Percentiles rank a stretch among this genome's conserved stretches.
These are phyloP conservation scores for Terana coerulea DNA, from an alignment of 768 basidiomycete genomes.

Conservation along the genomic window DNA sequence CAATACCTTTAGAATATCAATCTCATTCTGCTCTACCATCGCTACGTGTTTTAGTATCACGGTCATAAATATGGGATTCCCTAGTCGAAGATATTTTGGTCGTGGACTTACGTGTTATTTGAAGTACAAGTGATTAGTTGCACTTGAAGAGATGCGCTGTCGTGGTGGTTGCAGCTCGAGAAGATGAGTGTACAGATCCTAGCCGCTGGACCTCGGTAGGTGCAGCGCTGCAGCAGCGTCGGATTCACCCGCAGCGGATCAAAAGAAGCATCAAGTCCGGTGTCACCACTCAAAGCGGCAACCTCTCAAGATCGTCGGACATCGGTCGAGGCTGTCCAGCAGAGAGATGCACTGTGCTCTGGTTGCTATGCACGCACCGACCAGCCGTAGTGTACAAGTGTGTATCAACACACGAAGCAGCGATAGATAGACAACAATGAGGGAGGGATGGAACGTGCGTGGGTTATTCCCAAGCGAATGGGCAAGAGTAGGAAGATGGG, in stretches of 20 bases:
- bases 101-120: not conserved
- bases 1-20: conserved; percentile 13
- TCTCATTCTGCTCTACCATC: conserved; percentile 2
- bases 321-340: too few species aligned
- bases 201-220: not conserved
- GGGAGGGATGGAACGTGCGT: too few species aligned
- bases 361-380: too few species aligned
- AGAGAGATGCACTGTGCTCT: too few species aligned
- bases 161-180: not conserved
- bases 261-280: not conserved
- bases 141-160: too few species aligned
- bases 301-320: too few species aligned
- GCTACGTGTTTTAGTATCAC: not conserved
- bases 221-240: not conserved
- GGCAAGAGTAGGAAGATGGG: too few species aligned
- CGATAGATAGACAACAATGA: too few species aligned
- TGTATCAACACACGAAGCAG: too few species aligned
- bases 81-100: not conserved
- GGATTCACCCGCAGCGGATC: not conserved
- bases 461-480: too few species aligned
- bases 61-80: too few species aligned
- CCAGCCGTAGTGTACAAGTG: too few species aligned
- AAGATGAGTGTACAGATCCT: not conserved
- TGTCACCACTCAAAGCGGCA: not conserved
- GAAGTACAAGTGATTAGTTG: not conserved